Evolutionary conservation across 2,329 filamentous ascomycete species (phyloP), one percentile per base, ranked within the genome.

Genomic region (Epichloe uncinata): DNA sequence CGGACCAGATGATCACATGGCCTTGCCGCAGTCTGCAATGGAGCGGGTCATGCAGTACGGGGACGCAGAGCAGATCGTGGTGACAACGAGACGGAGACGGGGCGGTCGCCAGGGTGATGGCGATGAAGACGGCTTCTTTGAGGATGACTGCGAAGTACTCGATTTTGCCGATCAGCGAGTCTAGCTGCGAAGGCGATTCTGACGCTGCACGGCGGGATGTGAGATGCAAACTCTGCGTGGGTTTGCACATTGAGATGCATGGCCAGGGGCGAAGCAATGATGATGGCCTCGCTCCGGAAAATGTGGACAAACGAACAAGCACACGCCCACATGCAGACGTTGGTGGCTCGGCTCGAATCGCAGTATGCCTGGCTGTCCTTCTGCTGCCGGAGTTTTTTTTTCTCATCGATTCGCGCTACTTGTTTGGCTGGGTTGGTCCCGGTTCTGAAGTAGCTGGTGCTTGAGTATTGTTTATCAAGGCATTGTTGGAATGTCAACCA

Each of bases 71-170:
- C 82, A 90, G 64, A 84, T 93, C 53, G 84, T 94, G 42, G 82
- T 91, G 16, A 94, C 86, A 15, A 91, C 87, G 2, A 76, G 87
- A 53, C 75, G 85, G 48, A 79, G 86, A 52, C 79, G 75, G 40
- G 70, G 72, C 38, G 73, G 71, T 47, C 72, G 75, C 48, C 63
- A 68, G 37, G 64, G 68, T 15, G 70, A 71, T 33, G 62, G 66
- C 38, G 81, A 82, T 42, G 84, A 87, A 51, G 81, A 84, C 50
- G 85, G 84, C 2, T 94, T 95, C 66, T 95, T 95, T 60, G 89
- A 95, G 67, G 87, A 95, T 63, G 89, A 94, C 62, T 93, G 87
- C 57, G 88, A 95, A 64, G 85, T 95, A 51, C 75, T 95, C 54
- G 88, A 95, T 68, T 94, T 93, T 75, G 86, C 88, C 22, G 79